phyloP scores from a whole-genome alignment of 2,329 filamentous ascomycete genomes.

The Aspergillus candidus region DNA sequence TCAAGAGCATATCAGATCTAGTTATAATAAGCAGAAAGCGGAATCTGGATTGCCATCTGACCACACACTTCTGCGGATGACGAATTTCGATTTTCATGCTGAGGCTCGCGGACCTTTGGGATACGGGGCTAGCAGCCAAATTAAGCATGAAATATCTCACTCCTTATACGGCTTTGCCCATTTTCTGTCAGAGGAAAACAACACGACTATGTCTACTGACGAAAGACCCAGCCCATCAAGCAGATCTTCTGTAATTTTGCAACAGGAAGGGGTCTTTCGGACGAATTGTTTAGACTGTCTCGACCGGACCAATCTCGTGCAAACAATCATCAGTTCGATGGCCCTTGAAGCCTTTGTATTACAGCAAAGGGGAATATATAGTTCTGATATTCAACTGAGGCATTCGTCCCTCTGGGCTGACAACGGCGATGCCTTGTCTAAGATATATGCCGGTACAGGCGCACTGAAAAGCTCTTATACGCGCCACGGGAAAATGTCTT shows the following conservation, averaged over 20 bases:
- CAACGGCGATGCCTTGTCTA: conserved; percentile 88
- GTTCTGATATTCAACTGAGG: conserved; percentile 80
- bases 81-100: conserved; percentile 94
- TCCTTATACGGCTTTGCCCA: conserved; percentile 90
- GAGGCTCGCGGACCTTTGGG: conserved; percentile 81
- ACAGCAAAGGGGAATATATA: conserved; percentile 63
- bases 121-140: conserved; percentile 84
- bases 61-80: conserved; percentile 69
- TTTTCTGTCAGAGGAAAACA: conserved; percentile 71
- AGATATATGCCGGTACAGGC: conserved; percentile 94
- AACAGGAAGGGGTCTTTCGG: conserved; percentile 92
- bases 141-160: conserved; percentile 68
- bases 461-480: conserved; percentile 95
- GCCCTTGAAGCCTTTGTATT: conserved; percentile 76
- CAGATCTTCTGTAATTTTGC: conserved; percentile 62
- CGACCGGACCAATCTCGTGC: conserved; percentile 91
- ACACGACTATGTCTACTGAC: conserved; percentile 30
- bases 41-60: conserved; percentile 53
- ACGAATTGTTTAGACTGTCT: conserved; percentile 96
- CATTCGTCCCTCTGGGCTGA: conserved; percentile 96
- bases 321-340: conserved; percentile 93
- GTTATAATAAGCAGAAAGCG: conserved; percentile 57
- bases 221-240: conserved; percentile 38
- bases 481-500: conserved; percentile 87
- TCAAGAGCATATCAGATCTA: conserved; percentile 67